Evolutionary conservation across 208 protist species (phyloP).

Genomic region (Trypanosoma cruzi): DNA sequence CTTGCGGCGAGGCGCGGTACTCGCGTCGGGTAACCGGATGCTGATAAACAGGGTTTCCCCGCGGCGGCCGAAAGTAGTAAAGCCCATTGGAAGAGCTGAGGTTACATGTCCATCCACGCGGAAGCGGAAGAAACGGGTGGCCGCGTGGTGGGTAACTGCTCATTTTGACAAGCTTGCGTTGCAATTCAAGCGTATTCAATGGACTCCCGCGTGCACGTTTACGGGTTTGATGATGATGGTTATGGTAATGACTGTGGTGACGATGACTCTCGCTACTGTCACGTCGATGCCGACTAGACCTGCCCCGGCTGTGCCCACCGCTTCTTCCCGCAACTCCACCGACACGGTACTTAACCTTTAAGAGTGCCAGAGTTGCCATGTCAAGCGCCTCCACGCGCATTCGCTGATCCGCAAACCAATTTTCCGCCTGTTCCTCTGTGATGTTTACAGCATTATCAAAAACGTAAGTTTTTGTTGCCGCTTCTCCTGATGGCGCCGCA

Average conservation of each 20-base stretch:
- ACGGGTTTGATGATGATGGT: background rate
- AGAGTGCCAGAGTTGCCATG: slow-evolving; percentile 49
- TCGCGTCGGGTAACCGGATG: slow-evolving; percentile 55
- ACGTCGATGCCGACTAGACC: background rate
- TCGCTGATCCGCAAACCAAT: slow-evolving; percentile 73
- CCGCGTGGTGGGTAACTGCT: slow-evolving; percentile 23
- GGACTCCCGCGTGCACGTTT: background rate
- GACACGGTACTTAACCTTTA: slow-evolving; percentile 51
- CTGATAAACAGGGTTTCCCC: slow-evolving; percentile 16
- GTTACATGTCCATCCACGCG: slow-evolving; percentile 29
- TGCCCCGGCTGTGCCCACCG: slow-evolving; percentile 6
- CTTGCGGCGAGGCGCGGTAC: slow-evolving; percentile 74
- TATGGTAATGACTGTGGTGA: background rate
- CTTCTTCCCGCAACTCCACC: slow-evolving; percentile 18
- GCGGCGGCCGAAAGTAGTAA: slow-evolving; percentile 34
- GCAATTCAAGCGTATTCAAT: background rate
- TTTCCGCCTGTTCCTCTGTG: slow-evolving; percentile 31
- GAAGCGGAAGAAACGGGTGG: slow-evolving; percentile 26
- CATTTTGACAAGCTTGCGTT: slow-evolving; percentile 17
- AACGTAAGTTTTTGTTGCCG: background rate
- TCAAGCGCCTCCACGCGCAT: slow-evolving; percentile 64
- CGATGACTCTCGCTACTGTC: slow-evolving; percentile 4
- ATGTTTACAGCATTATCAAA: slow-evolving; percentile 16
- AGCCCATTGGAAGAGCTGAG: slow-evolving; percentile 30
- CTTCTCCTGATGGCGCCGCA: background rate